Base-by-base conservation (phyloP, 768 basidiomycete species). In the Suillus clintonianus region DNA sequence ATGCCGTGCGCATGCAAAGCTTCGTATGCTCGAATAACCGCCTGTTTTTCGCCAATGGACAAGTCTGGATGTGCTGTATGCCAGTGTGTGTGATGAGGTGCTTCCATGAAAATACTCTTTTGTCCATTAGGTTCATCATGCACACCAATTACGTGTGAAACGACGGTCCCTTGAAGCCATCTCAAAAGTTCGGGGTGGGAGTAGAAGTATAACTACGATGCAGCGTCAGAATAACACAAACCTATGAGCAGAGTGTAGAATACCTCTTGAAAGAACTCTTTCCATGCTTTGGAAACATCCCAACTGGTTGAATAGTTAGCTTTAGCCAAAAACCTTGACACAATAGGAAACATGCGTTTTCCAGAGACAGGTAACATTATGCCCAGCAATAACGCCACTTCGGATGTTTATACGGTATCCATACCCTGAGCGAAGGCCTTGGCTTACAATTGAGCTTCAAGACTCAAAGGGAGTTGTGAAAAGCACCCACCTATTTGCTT, bases 141-240 rank as follows among this genome's bases (percentile, higher is more conserved):
- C 14, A 69, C 60, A 30, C 66, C 63, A 32, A 69, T 65, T 22
- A 72, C 55, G 34, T 36, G 56, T 4, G 72, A 61, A 32, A 72
- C 65, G 51, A 59, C 41, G 43, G 37, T 39, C n/a, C 72, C 72
- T 54, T 72, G 72, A 6, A 73, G 67, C n/a, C 57, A 64, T 36
- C 69, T 64, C 14, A 72, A 60, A 27, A 69, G 63, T 14, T 64
- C 47, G 15, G 62, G 58, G 48, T 69, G 62, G 11, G 67, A 63
- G 53, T 67, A 65, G 50, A 71, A 47, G 24, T 62, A 70, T 15
- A 69, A 24, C 69, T 70, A 48, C 48, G 22, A 55, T 15, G 9
- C 32, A 24, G 13, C 22, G n/a, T 60, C 22, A 48, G 24, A 45
- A 11, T 22, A 27, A 48, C 1, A 11, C 15, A 43, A 27, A 2